Evolutionary conservation across 306 rosid species (phyloP).

Genomic region (Glycine latifolia): DNA sequence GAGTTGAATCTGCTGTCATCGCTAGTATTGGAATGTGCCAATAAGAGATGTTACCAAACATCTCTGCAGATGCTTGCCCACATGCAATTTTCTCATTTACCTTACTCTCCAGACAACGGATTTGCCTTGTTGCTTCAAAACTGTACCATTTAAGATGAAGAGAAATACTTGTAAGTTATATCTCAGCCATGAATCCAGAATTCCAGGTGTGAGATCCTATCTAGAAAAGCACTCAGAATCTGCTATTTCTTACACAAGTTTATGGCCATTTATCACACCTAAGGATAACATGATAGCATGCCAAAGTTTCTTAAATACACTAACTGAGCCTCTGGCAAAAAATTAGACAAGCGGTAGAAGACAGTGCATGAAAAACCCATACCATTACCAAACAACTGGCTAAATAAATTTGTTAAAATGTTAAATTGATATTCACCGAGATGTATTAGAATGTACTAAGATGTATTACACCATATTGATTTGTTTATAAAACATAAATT

Average conservation of each 20-base stretch:
- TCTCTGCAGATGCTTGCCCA: conserved; percentile 66
- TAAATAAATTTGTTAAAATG: too few relatives aligned
- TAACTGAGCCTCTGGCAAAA: neutral
- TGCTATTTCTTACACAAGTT: conserved; percentile 1
- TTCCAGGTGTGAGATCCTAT: conserved; percentile 22
- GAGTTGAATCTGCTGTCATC: conserved; percentile 94
- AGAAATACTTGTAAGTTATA: conserved; percentile 36
- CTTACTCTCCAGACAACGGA: conserved; percentile 67
- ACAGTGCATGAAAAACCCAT: neutral
- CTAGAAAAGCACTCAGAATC: conserved; percentile 32
- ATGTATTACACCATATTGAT: neutral
- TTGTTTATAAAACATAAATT: neutral
- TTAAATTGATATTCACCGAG: neutral
- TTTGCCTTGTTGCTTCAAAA: conserved; percentile 79
- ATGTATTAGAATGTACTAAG: too few relatives aligned
- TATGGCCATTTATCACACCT: neutral
- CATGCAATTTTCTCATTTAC: conserved; percentile 65
- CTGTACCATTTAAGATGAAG: conserved; percentile 54
- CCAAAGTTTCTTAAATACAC: neutral
- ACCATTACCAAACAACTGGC: neutral
- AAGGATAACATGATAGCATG: neutral
- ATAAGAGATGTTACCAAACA: conserved; percentile 59
- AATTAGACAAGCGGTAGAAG: neutral
- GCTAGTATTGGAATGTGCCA: conserved; percentile 96
- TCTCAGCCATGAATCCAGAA: conserved; percentile 10